A percentile compares a stretch with the other conserved stretches of the same genome.
Conservation (phyloP, 2,329 filamentous ascomycete species). For the Ophiostoma pallidulum region DNA sequence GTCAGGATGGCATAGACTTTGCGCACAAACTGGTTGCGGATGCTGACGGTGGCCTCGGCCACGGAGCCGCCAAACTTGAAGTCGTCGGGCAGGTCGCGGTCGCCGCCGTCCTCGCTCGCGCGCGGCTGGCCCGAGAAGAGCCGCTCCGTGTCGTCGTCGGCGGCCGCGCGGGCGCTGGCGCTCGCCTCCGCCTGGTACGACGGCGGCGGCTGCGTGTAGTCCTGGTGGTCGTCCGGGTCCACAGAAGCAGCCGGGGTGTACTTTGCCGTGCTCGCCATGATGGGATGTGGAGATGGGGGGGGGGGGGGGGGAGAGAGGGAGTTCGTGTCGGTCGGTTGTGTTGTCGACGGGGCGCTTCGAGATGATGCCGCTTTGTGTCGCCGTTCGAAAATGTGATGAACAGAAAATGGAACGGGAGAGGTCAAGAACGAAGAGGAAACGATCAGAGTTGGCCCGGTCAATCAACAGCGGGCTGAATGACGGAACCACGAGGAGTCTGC, state of each 20-base stretch:
- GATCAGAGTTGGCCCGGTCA: too few species aligned
- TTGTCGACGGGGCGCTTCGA: not conserved
- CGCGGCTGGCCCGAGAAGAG: constrained; percentile 61
- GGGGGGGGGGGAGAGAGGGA: not conserved
- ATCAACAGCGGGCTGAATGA: too few species aligned
- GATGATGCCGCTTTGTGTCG: not conserved
- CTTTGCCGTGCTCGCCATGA: constrained; percentile 52
- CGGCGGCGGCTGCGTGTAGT: constrained; percentile 69
- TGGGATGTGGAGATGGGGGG: not conserved
- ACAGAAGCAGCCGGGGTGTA: constrained; percentile 77
- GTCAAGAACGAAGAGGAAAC: not conserved
- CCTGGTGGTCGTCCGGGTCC: constrained; percentile 63
- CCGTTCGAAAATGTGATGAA: not conserved
- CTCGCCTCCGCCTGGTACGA: constrained; percentile 52
- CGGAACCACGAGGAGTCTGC: not conserved
- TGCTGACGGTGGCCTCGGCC: constrained; percentile 86
- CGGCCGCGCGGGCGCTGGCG: constrained; percentile 45
- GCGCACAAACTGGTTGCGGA: constrained; percentile 91
- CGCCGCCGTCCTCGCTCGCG: constrained; percentile 60
- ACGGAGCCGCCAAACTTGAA: constrained; percentile 98
- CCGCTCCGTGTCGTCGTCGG: constrained; percentile 42
- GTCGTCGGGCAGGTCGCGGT: constrained; percentile 75
- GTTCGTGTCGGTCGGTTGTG: not conserved
- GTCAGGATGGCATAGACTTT: constrained; percentile 98
- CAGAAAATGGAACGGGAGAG: not conserved